Evolutionary conservation across 169 alveolate species (phyloP).

Genomic region (Toxoplasma gondii): DNA sequence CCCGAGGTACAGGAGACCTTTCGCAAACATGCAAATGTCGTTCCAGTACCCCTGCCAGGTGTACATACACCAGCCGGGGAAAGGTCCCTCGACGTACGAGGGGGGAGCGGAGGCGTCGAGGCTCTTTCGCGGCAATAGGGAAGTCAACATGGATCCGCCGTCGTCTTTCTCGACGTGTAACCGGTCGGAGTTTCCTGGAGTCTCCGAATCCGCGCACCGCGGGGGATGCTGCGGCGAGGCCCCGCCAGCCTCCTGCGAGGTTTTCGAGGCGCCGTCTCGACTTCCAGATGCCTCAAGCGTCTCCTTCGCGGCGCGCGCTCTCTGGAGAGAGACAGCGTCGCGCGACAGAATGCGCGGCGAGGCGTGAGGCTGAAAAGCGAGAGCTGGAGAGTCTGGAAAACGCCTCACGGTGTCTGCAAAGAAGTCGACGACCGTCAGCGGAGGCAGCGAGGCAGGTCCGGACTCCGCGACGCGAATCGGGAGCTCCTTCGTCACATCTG

Average conservation of each 20-base stretch:
- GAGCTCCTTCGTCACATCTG: slow-evolving; percentile 77
- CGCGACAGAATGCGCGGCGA: background rate
- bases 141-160: slow-evolving; percentile 31
- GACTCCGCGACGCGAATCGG: slow-evolving; percentile 76
- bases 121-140: background rate
- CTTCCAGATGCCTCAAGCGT: too few relatives aligned
- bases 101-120: slow-evolving; percentile 3
- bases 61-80: slow-evolving; percentile 75
- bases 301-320: too few relatives aligned
- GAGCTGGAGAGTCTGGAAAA: slow-evolving; percentile 68
- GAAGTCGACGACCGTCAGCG: slow-evolving; percentile 74
- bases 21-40: slow-evolving; percentile 75
- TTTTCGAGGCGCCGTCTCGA: too few relatives aligned
- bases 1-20: slow-evolving; percentile 78
- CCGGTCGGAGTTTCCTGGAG: too few relatives aligned
- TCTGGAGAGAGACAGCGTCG: background rate
- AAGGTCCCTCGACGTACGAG: slow-evolving; percentile 29
- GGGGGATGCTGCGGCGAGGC: too few relatives aligned
- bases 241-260: too few relatives aligned
- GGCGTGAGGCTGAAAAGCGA: slow-evolving; percentile 66
- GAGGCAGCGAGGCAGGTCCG: slow-evolving; percentile 76
- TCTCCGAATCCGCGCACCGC: too few relatives aligned
- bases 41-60: slow-evolving; percentile 76
- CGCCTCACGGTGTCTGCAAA: slow-evolving; percentile 72
- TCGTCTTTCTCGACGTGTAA: background rate